A percentile compares a stretch with the other conserved stretches of the same genome.
These are phyloP conservation scores for Calonectria pseudoturangicola DNA, from an alignment of 2,329 filamentous ascomycete genomes.

Conservation along the genomic window DNA sequence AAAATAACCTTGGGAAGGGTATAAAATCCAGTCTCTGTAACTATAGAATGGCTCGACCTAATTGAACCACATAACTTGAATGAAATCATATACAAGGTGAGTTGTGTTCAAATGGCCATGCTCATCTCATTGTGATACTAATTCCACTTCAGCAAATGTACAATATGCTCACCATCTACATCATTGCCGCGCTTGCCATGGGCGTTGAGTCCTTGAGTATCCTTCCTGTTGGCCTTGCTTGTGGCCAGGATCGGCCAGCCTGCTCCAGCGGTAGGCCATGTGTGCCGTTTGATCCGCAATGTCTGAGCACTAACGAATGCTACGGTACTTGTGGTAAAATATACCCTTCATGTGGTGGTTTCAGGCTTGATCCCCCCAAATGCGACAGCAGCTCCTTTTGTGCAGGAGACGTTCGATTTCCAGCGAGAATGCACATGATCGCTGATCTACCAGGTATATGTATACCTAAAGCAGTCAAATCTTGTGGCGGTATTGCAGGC, in stretches of 20 bases:
- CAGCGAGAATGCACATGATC: not conserved
- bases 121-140: not conserved
- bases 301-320: not conserved
- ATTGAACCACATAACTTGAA: not conserved
- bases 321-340: not conserved
- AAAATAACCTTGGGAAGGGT: not conserved
- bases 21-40: not conserved
- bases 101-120: not conserved
- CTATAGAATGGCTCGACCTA: too few species aligned
- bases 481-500: not conserved
- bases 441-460: not conserved
- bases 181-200: not conserved
- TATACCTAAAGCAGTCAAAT: not conserved
- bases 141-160: not conserved
- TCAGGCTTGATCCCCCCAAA: not conserved
- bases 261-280: not conserved
- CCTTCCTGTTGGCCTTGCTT: not conserved
- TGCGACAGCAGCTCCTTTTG: not conserved
- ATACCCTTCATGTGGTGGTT: not conserved
- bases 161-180: not conserved
- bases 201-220: not conserved
- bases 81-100: not conserved
- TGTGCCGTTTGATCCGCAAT: not conserved
- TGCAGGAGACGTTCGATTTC: not conserved
- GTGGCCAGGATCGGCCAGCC: not conserved